These are phyloP conservation scores for Sporodiniella umbellata DNA, from an alignment of 371 early-diverging fungal genomes.

Conservation along the genomic window DNA sequence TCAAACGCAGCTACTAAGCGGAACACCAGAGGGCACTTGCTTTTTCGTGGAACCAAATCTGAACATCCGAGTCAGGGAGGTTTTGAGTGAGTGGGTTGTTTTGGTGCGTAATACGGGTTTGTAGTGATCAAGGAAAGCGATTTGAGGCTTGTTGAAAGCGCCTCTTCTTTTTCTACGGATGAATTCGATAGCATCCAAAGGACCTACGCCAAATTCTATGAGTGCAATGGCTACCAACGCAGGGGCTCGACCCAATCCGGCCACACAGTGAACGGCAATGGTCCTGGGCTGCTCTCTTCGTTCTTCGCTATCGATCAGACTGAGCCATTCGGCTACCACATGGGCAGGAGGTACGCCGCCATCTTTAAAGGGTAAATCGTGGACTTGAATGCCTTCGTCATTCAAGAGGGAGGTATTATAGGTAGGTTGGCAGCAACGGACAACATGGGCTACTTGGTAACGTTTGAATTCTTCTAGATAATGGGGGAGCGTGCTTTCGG, in stretches of 20 bases:
- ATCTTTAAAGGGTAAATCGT: conserved; percentile 81
- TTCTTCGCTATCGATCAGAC: conserved; percentile 52
- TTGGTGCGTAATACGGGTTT: conserved; percentile 31
- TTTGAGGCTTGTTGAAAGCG: conserved; percentile 79
- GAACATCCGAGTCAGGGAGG: conserved; percentile 15
- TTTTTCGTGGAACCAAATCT: conserved; percentile 3
- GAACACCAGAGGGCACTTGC: conserved; percentile 2
- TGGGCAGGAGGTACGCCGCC: conserved; percentile 75
- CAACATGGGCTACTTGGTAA: conserved; percentile 78
- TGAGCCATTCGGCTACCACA: conserved; percentile 71
- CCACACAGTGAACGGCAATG: conserved; percentile 83
- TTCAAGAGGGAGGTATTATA: conserved; percentile 60
- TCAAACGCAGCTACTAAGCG: conserved; percentile 16
- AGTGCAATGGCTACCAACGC: conserved; percentile 74
- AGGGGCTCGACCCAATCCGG: conserved; percentile 77
- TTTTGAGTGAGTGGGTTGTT: conserved; percentile 16
- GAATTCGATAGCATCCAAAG: conserved; percentile 71
- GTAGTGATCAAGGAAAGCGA: conserved; percentile 57
- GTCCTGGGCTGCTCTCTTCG: conserved; percentile 41
- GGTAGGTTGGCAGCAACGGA: conserved; percentile 89
- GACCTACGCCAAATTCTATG: conserved; percentile 76
- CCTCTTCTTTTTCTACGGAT: conserved; percentile 76
- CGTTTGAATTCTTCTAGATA: conserved; percentile 74
- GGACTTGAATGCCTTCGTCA: conserved; percentile 64
- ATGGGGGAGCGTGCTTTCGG: conserved; percentile 71